These are phyloP conservation scores for Vitis hybrid DNA, from an alignment of 177 flowering plant species.

Conservation along the genomic window DNA sequence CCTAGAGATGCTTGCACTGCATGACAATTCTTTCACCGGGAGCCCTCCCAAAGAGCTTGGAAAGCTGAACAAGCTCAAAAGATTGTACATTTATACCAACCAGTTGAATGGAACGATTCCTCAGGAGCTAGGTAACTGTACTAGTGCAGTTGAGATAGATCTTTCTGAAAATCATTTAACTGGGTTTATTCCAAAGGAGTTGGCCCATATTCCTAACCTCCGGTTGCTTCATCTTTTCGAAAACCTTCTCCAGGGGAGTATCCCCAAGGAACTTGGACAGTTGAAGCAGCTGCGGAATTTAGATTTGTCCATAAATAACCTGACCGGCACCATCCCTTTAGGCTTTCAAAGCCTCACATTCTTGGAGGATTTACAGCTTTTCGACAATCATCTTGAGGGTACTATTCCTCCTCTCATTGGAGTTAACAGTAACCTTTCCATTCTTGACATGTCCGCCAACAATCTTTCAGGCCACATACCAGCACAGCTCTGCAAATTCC, in stretches of 20 bases:
- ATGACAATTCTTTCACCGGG: slow-evolving; percentile 52
- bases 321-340: slow-evolving; percentile 54
- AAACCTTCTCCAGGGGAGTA: slow-evolving; percentile 50
- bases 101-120: slow-evolving; percentile 68
- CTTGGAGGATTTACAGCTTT: slow-evolving; percentile 55
- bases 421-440: slow-evolving; percentile 35
- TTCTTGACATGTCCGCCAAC: slow-evolving; percentile 57
- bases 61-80: slow-evolving; percentile 36
- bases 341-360: slow-evolving; percentile 49
- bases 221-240: slow-evolving; percentile 60
- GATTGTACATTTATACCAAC: slow-evolving; percentile 55
- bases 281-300: slow-evolving; percentile 34
- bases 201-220: slow-evolving; percentile 43
- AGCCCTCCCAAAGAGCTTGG: slow-evolving; percentile 64
- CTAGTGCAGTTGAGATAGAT: slow-evolving; percentile 55
- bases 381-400: slow-evolving; percentile 53
- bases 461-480: slow-evolving; percentile 57
- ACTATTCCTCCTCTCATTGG: slow-evolving; percentile 59
- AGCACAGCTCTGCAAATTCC: slow-evolving; percentile 39
- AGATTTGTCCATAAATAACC: slow-evolving; percentile 63
- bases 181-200: slow-evolving; percentile 55
- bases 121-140: slow-evolving; percentile 44
- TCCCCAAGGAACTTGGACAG: slow-evolving; percentile 53
- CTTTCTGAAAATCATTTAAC: slow-evolving; percentile 59
- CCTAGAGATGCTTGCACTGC: slow-evolving; percentile 52